phyloP scores from a whole-genome alignment of 2,329 filamentous ascomycete genomes.

The Colletotrichum euphorbiae region DNA sequence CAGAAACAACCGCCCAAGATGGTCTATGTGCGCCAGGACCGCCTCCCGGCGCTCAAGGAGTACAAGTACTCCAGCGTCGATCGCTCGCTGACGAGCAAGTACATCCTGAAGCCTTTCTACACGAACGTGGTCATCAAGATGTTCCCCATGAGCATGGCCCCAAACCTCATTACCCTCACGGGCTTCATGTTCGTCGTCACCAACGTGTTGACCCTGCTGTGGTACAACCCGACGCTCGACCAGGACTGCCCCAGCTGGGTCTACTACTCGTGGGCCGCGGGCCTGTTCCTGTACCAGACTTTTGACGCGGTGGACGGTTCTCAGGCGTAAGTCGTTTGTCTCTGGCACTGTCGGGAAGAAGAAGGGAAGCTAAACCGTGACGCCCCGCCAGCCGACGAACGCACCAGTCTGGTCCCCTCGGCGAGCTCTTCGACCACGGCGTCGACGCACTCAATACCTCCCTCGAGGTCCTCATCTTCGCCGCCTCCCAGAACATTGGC shows the following conservation, averaged over 20 bases:
- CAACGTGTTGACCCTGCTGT: constrained; percentile 92
- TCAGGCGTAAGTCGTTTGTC: constrained; percentile 76
- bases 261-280: constrained; percentile 90
- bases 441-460: constrained; percentile 97
- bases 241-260: constrained; percentile 96
- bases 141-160: constrained; percentile 96
- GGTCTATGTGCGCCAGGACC: constrained; percentile 95
- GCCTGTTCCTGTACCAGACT: constrained; percentile 95
- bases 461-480: constrained; percentile 93
- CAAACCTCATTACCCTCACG: constrained; percentile 86
- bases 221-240: constrained; percentile 95
- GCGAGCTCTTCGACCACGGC: constrained; percentile 97
- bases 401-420: constrained; percentile 89
- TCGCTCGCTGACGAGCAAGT: constrained; percentile 88
- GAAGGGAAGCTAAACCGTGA: constrained; percentile 15
- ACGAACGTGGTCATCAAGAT: constrained; percentile 92
- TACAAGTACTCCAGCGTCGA: constrained; percentile 98
- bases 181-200: constrained; percentile 90
- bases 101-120: constrained; percentile 98
- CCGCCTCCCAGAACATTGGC: constrained; percentile 91
- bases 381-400: constrained; percentile 77
- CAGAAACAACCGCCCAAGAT: constrained; percentile 61
- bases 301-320: constrained; percentile 97
- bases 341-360: neutral
- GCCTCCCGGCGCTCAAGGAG: constrained; percentile 86